Percentiles rank a stretch among this genome's conserved stretches.
These are phyloP conservation scores for Aspergillus spinulosporus DNA, from an alignment of 2,329 filamentous ascomycete genomes.

Conservation along the genomic window DNA sequence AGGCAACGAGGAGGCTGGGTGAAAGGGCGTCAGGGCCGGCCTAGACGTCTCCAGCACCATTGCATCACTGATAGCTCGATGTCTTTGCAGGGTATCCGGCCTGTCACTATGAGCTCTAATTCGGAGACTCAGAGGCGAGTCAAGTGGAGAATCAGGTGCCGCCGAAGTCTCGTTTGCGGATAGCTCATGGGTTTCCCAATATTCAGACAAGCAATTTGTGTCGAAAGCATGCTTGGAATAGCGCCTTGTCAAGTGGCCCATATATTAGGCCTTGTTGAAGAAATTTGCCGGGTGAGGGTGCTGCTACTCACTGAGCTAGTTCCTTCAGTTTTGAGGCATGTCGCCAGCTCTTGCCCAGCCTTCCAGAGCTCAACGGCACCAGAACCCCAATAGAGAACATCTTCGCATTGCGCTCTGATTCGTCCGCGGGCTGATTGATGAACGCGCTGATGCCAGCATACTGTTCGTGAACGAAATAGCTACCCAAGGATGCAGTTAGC, in stretches of 20 bases:
- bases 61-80: constrained; percentile 45
- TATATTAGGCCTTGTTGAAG: constrained; percentile 18
- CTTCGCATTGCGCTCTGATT: constrained; percentile 78
- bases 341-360: constrained; percentile 84
- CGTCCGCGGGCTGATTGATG: constrained; percentile 76
- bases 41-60: constrained; percentile 42
- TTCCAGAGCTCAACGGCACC: constrained; percentile 80
- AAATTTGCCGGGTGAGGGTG: neutral
- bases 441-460: constrained; percentile 92
- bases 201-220: constrained; percentile 68
- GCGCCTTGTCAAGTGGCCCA: constrained; percentile 31
- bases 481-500: constrained; percentile 36
- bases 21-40: constrained; percentile 70
- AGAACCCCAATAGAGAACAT: constrained; percentile 91
- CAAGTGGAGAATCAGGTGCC: constrained; percentile 51
- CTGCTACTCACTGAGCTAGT: constrained; percentile 63
- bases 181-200: constrained; percentile 64
- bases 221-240: constrained; percentile 67
- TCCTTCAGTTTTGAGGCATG: constrained; percentile 75
- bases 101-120: constrained; percentile 55
- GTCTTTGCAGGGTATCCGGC: constrained; percentile 32
- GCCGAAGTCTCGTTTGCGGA: constrained; percentile 41
- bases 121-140: constrained; percentile 53
- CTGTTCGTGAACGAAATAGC: constrained; percentile 86
- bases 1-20: constrained; percentile 82